These are phyloP conservation scores for Panicum miliaceum DNA, from an alignment of 176 grass and related monocot species.

Conservation along the genomic window DNA sequence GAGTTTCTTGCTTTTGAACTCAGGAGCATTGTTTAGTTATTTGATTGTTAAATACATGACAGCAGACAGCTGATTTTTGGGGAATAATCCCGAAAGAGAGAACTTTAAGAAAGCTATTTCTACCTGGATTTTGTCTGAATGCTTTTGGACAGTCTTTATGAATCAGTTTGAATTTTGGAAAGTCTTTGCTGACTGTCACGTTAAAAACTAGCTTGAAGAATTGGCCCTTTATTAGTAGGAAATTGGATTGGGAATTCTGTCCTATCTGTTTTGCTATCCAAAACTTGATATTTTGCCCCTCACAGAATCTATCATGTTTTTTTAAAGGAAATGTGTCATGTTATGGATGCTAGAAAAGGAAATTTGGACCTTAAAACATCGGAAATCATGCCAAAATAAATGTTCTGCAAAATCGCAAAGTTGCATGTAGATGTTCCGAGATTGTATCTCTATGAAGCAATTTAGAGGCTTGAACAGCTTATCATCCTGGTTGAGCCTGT, in stretches of 20 bases:
- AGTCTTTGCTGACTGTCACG: background rate
- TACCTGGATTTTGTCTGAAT: conserved; percentile 22
- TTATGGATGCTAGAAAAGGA: background rate
- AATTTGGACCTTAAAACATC: background rate
- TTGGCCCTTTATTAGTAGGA: background rate
- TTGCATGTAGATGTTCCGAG: background rate
- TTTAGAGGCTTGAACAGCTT: background rate
- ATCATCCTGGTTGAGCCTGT: conserved; percentile 20
- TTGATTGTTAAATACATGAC: conserved; percentile 23
- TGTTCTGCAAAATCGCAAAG: conserved; percentile 13
- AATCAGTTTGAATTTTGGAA: conserved; percentile 37
- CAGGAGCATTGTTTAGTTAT: conserved; percentile 15
- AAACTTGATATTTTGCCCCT: background rate
- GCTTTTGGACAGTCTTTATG: conserved; percentile 13
- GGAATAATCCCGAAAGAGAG: conserved; percentile 20
- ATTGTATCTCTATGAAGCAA: background rate
- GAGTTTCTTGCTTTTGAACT: conserved; percentile 4
- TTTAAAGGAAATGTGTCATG: background rate
- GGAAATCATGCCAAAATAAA: background rate
- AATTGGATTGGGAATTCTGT: background rate
- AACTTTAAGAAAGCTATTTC: conserved; percentile 11
- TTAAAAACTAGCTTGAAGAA: conserved; percentile 17
- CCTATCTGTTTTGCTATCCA: conserved; percentile 14
- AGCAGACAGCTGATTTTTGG: background rate
- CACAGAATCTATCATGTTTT: too few relatives aligned